These are phyloP conservation scores for Aspergillus sclerotiicarbonarius DNA, from an alignment of 495 filamentous ascomycete genomes.

Conservation along the genomic window DNA sequence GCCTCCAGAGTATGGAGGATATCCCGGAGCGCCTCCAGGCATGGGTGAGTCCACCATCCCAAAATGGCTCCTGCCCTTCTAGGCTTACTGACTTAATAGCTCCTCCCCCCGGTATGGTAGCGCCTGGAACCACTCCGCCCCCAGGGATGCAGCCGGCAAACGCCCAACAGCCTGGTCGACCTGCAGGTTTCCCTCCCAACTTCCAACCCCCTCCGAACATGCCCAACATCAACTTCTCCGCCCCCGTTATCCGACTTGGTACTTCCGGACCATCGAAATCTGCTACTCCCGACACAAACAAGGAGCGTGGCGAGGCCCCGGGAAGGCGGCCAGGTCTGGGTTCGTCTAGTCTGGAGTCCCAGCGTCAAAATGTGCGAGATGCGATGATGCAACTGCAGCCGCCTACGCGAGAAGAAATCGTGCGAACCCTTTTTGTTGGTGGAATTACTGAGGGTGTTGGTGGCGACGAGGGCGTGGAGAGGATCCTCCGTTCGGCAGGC, in stretches of 20 bases:
- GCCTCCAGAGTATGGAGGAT: constrained; percentile 68
- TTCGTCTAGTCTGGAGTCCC: constrained; percentile 60
- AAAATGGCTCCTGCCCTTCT: constrained; percentile 7
- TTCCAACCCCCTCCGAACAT: constrained; percentile 91
- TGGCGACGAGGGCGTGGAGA: constrained; percentile 80
- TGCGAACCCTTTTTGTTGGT: constrained; percentile 86
- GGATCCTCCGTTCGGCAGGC: constrained; percentile 73
- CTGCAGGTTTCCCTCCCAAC: constrained; percentile 73
- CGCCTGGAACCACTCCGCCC: constrained; percentile 74
- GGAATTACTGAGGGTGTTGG: constrained; percentile 76
- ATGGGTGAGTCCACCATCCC: constrained; percentile 62
- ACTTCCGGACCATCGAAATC: constrained; percentile 65
- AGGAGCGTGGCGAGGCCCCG: constrained; percentile 47
- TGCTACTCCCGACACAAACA: constrained; percentile 49
- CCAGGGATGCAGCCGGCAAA: constrained; percentile 78
- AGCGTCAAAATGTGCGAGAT: constrained; percentile 68
- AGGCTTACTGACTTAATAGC: constrained; percentile 26
- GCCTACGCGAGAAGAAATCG: constrained; percentile 84
- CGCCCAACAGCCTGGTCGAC: constrained; percentile 65
- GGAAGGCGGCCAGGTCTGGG: constrained; percentile 69
- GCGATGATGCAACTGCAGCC: constrained; percentile 75
- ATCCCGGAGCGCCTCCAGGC: constrained; percentile 79
- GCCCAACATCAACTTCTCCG: constrained; percentile 97
- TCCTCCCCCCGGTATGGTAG: constrained; percentile 64
- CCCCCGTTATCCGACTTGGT: constrained; percentile 92